phyloP scores from a whole-genome alignment of 768 basidiomycete genomes.

The Boletus sp. region DNA sequence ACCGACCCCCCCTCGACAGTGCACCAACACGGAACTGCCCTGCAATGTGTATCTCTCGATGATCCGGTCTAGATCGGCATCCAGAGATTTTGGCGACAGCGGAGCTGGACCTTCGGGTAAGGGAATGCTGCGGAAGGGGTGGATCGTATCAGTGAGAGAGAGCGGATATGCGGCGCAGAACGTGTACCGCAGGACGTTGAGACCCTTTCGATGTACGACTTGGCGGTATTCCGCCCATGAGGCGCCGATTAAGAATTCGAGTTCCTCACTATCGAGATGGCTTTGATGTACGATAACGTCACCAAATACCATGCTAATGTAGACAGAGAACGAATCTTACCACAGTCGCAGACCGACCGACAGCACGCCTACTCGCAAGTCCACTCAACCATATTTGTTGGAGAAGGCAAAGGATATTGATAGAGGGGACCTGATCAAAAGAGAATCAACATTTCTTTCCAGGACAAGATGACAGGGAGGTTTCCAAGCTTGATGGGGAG shows the following conservation, averaged over 20 bases:
- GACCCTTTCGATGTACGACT: slow-evolving; percentile 57
- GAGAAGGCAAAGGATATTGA: not conserved
- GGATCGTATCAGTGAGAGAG: not conserved
- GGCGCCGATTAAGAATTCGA: slow-evolving; percentile 74
- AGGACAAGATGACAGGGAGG: slow-evolving; percentile 86
- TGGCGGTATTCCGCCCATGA: slow-evolving; percentile 77
- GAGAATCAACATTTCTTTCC: slow-evolving; percentile 77
- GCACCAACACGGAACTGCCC: slow-evolving; percentile 73
- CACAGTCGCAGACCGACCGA: slow-evolving; percentile 79
- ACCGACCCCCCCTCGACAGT: slow-evolving; percentile 94
- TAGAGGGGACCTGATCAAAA: not conserved
- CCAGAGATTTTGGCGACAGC: slow-evolving; percentile 51
- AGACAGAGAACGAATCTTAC: slow-evolving; percentile 34
- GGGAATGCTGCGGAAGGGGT: slow-evolving; percentile 58
- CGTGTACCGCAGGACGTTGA: slow-evolving; percentile 76
- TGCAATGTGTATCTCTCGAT: slow-evolving; percentile 71
- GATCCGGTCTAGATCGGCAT: slow-evolving; percentile 62
- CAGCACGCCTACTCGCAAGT: slow-evolving; percentile 80
- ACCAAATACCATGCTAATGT: not conserved
- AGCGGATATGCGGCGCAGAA: not conserved
- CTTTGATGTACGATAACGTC: slow-evolving; percentile 36
- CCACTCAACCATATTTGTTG: slow-evolving; percentile 65
- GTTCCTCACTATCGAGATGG: slow-evolving; percentile 83
- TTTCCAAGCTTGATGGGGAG: slow-evolving; percentile 70
- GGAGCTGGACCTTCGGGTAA: slow-evolving; percentile 90